Evolutionary conservation across 805 yeast genomes (phyloP).

Genomic region (Kodamaea laetipori): DNA sequence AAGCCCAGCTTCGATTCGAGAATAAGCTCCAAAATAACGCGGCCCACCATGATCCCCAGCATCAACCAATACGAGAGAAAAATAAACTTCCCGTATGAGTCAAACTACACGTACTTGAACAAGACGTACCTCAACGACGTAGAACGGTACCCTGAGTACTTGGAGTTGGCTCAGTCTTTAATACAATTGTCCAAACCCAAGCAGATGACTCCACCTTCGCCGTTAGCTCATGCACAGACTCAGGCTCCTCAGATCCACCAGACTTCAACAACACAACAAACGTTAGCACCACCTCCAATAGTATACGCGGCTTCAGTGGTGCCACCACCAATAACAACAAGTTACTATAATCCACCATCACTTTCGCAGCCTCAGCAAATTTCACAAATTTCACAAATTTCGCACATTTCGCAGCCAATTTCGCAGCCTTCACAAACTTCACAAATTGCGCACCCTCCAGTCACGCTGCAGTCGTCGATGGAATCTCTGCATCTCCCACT

Average conservation of each 20-base stretch:
- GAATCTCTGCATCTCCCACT: background rate
- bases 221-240: constrained; percentile 1
- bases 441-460: background rate
- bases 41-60: constrained; percentile 22
- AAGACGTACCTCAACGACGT: constrained; percentile 52
- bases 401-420: background rate
- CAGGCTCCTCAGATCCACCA: background rate
- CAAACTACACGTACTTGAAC: constrained; percentile 52
- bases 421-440: background rate
- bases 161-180: constrained; percentile 48
- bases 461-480: background rate
- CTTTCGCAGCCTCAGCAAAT: background rate
- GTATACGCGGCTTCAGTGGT: constrained; percentile 11
- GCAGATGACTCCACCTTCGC: constrained; percentile 12
- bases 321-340: constrained; percentile 10
- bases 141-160: constrained; percentile 48
- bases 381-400: no score
- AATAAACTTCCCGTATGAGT: constrained; percentile 55
- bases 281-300: constrained; percentile 9
- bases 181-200: constrained; percentile 34
- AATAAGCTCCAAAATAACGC: constrained; percentile 30
- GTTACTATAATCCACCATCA: constrained; percentile 3
- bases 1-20: constrained; percentile 44
- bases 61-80: constrained; percentile 31
- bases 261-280: constrained; percentile 1